A percentile compares a stretch with the other conserved stretches of the same genome.
phyloP scores from a whole-genome alignment of 352 stramenopile species.

The Globisporangium sylvaticum region DNA sequence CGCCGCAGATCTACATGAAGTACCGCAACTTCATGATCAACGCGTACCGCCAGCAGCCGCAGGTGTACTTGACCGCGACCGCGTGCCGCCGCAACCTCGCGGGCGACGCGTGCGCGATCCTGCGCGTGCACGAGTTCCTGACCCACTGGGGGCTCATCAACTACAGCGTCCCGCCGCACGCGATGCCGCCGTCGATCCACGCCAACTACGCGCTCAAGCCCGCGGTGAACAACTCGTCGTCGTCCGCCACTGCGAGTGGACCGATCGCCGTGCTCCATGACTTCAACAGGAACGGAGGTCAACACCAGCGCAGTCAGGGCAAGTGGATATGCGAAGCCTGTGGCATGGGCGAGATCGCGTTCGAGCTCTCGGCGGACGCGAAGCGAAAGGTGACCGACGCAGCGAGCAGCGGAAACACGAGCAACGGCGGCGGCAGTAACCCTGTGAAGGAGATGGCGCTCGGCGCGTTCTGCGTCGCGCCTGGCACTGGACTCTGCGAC shows the following conservation, averaged over 20 bases:
- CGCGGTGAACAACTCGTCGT: conserved; percentile 11
- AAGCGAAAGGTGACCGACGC: conserved; percentile 45
- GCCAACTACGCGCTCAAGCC: conserved; percentile 53
- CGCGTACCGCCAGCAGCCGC: conserved; percentile 71
- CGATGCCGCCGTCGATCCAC: conserved; percentile 48
- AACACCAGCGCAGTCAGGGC: not conserved
- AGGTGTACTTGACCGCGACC: conserved; percentile 81
- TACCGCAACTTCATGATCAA: conserved; percentile 88
- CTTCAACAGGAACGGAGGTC: conserved; percentile 2
- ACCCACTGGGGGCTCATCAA: conserved; percentile 86
- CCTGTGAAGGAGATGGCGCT: conserved; percentile 40
- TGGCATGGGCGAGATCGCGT: conserved; percentile 32
- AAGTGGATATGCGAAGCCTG: conserved; percentile 48
- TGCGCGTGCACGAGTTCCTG: conserved; percentile 84
- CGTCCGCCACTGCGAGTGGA: not conserved
- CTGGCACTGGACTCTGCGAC: conserved; percentile 62
- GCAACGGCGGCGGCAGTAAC: conserved; percentile 12
- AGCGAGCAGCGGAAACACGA: conserved; percentile 6
- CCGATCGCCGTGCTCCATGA: conserved; percentile 34
- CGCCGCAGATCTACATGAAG: conserved; percentile 68
- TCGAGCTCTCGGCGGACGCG: conserved; percentile 52
- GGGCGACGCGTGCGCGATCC: conserved; percentile 76
- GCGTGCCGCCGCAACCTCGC: conserved; percentile 77
- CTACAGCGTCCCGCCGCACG: conserved; percentile 75
- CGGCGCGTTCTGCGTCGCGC: conserved; percentile 37